Evolutionary conservation across 2,329 filamentous ascomycete species (phyloP), one percentile per base, ranked within the genome.

Genomic region (Cercospora nicotianae): DNA sequence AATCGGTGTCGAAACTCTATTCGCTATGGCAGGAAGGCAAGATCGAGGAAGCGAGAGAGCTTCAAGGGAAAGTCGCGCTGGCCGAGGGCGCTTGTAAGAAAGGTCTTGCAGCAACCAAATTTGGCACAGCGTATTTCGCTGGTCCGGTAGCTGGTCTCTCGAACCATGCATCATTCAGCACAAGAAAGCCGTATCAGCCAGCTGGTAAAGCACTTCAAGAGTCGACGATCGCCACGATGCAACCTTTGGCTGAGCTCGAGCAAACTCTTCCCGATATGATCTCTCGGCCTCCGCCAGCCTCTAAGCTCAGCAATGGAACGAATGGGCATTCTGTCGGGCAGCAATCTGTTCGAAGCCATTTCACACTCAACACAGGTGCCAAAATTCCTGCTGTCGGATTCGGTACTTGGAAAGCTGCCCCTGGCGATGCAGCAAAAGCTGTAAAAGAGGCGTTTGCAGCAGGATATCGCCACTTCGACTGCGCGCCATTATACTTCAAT

Each of bases 61-160:
- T 91, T 74, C 89, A 91, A 73, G 80, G 83, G 63, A 85, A 85
- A 76, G 87, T 88, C 0, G 87, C 89, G 3, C 78, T 91, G 57
- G 89, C 89, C 0, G 89, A 92, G 77, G 85, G 85, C 66, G 86
- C 87, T 1, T 87, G 86, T 74, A 91, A 91, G 79, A 83, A 84
- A n/a, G 89, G 89, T 5, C 89, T 91, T 71, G 87, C 88, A 7
- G 82, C 84, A 1, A 87, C 86, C 20, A 91, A 91, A 79, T 90
- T 89, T 74, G 89, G 88, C 0, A 87, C 87, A 0, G 84, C 87
- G 2, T 63, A 64, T 26, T 71, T 71, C 28, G 67, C 69, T n/a
- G 69, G 69, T 12, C 67, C 69, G 0, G 57, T 63, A n/a, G 67
- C 67, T 59, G 70, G 75, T 73, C 60, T 67, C 8, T 28, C 33